These are phyloP conservation scores for Fraxinus velutina DNA, from an alignment of 305 asterid species.

Conservation along the genomic window DNA sequence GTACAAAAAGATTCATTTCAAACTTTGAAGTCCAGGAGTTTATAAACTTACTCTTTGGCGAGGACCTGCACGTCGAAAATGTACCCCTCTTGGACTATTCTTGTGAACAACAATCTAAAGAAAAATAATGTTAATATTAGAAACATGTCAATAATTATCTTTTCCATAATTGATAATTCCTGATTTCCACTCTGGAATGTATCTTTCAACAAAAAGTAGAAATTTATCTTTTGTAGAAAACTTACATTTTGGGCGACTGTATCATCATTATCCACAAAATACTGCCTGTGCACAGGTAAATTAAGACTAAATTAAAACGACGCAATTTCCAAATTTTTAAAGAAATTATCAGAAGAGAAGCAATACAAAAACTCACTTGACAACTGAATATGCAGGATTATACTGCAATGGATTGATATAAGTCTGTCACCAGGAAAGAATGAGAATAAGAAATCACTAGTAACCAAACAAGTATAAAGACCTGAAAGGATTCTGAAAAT, in stretches of 20 bases:
- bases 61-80: slow-evolving; percentile 97
- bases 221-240: slow-evolving; percentile 3
- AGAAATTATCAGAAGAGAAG: background rate
- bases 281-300: slow-evolving; percentile 57
- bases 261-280: slow-evolving; percentile 77
- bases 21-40: background rate
- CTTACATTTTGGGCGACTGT: slow-evolving; percentile 71
- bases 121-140: background rate
- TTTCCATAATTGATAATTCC: background rate
- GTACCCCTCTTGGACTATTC: slow-evolving; percentile 70
- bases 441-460: slow-evolving; percentile 19
- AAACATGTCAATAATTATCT: background rate
- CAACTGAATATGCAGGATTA: slow-evolving; percentile 81
- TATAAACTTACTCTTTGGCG: slow-evolving; percentile 57
- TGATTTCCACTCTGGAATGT: background rate
- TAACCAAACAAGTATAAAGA: background rate
- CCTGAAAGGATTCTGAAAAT: background rate
- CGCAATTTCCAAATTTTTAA: background rate
- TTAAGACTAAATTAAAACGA: background rate
- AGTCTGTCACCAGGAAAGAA: slow-evolving; percentile 43
- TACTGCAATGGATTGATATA: slow-evolving; percentile 75
- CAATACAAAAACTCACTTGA: slow-evolving; percentile 43
- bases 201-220: background rate
- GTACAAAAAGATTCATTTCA: background rate
- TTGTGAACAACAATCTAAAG: slow-evolving; percentile 74